phyloP scores from a whole-genome alignment of 495 filamentous ascomycete genomes.

The Astrocystis sublimbata region DNA sequence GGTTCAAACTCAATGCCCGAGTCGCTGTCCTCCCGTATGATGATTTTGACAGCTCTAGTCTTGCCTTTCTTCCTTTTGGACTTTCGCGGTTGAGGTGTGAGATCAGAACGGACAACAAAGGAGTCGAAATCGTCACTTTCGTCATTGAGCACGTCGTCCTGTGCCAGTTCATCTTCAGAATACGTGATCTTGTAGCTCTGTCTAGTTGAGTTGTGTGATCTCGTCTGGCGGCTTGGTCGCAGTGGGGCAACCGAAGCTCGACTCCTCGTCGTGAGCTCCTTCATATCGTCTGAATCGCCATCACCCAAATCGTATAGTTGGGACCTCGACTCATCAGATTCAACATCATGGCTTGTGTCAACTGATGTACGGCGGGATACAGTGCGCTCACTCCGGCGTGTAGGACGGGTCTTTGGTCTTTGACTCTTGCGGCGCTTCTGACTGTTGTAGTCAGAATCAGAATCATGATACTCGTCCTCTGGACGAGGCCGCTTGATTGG shows the following conservation, averaged over 20 bases:
- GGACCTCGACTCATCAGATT: constrained; percentile 4
- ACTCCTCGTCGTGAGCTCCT: background rate
- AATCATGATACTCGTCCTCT: constrained; percentile 36
- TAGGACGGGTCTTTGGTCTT: constrained; percentile 3
- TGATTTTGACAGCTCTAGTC: background rate
- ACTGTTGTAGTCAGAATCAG: constrained; percentile 27
- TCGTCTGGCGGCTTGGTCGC: constrained; percentile 13
- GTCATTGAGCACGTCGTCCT: constrained; percentile 20
- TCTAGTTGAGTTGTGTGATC: constrained; percentile 14
- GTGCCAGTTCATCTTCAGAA: constrained; percentile 48
- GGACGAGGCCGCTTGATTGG: constrained; percentile 19
- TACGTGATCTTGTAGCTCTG: constrained; percentile 24
- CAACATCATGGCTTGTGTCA: constrained; percentile 14
- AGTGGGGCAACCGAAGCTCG: background rate
- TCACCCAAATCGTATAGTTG: background rate
- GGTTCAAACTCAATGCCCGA: constrained; percentile 51
- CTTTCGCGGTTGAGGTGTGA: constrained; percentile 24
- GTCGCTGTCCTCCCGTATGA: constrained; percentile 22
- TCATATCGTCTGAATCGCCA: constrained; percentile 4
- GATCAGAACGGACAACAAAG: constrained; percentile 44
- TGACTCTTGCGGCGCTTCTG: constrained; percentile 6
- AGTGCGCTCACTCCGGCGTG: constrained; percentile 27
- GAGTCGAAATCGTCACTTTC: constrained; percentile 24
- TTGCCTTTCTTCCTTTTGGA: constrained; percentile 20
- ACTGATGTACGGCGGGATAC: constrained; percentile 26